Evolutionary conservation across 495 filamentous ascomycete species (phyloP).

Genomic region (Thozetella sp.): DNA sequence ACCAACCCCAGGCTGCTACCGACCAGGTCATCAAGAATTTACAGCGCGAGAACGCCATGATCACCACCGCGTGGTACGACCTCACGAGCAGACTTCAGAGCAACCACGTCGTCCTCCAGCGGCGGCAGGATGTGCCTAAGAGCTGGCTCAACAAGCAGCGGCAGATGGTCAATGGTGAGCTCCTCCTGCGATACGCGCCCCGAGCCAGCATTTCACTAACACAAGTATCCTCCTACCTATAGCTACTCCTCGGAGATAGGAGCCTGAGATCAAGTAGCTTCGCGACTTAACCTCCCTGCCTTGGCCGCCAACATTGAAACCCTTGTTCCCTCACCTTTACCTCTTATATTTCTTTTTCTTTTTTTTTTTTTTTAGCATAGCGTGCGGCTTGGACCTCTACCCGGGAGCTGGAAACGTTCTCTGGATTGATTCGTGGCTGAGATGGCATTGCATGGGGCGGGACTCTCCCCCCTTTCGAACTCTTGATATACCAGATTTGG

Average conservation of each 20-base stretch:
- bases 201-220: conserved; percentile 1
- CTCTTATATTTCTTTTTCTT: neutral
- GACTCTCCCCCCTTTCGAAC: too few species aligned
- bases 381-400: neutral
- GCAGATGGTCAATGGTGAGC: conserved; percentile 63
- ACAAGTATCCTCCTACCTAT: neutral
- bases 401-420: neutral
- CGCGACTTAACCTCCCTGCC: neutral
- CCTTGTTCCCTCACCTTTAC: conserved; percentile 1
- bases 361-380: neutral
- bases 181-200: neutral
- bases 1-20: conserved; percentile 45
- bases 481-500: too few species aligned
- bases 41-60: conserved; percentile 80
- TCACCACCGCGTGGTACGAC: conserved; percentile 92
- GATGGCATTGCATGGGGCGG: neutral
- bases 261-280: conserved; percentile 22
- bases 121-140: conserved; percentile 74
- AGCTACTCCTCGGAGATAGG: conserved; percentile 53
- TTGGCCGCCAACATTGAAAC: conserved; percentile 2
- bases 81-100: conserved; percentile 82
- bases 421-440: neutral
- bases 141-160: conserved; percentile 94
- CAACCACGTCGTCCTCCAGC: conserved; percentile 78
- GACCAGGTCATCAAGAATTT: conserved; percentile 69